Base-by-base conservation (phyloP, 768 basidiomycete species). In the Mrakia hoshinonis region DNA sequence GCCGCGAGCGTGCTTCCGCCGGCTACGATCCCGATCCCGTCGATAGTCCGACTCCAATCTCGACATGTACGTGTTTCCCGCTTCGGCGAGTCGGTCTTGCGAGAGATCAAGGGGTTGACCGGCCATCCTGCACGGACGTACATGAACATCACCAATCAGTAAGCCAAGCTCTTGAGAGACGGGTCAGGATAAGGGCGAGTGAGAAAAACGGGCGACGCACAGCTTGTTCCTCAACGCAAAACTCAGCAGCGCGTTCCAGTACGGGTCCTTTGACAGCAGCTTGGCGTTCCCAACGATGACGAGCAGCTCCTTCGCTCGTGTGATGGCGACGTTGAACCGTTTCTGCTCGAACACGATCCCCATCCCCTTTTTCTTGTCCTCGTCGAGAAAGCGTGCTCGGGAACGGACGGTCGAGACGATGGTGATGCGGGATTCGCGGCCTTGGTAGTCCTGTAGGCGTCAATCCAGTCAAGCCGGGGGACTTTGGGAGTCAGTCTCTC, bases 301-400 rank as follows among this genome's bases (percentile, higher is more conserved):
- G 31, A 81, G 72, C 2, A 80, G 66, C 73, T 80, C 80, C 64
- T 80, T 80, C 2, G 80, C 80, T 31, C 80, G 75, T 0, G 80
- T 81, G 67, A 80, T 79, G 34, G 80, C 79, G 38, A 81, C 80
- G 70, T 81, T 81, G 77, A 80, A 79, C 79, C 80, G 73, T 65
- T 79, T 78, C 12, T 77, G 76, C 64, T 80, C 80, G 60, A 75
- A 75, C 9, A 78, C 76, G n/a, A 81, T 66, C 1, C 80, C 80
- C 67, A 80, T 77, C 31, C 75, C 76, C 12, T 75, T 74, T 26
- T 69, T 36, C n/a, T 73, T 72, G 70, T 81, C 80, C 54, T 73
- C 70, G 9, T 68, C 54, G 24, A 80, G 63, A 73, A 80, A 80
- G 18, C 79, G 74, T 3, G 49, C 26, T 6, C 74, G 69, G 2